These are phyloP conservation scores for Monilinia fructigena DNA, from an alignment of 2,329 filamentous ascomycete genomes.

Conservation along the genomic window DNA sequence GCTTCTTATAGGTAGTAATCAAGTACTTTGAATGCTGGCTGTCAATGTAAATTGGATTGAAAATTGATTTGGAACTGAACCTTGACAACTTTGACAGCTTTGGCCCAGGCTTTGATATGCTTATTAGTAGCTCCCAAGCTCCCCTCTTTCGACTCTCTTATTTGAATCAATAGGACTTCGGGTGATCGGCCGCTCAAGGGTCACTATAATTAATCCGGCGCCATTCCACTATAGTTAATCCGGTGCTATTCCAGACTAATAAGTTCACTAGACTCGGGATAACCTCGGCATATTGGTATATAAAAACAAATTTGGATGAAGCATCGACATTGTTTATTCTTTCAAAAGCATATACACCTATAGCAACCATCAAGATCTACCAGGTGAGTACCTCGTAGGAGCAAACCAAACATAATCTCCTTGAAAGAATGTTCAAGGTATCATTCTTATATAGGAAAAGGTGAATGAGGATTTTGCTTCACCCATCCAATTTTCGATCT, in stretches of 20 bases:
- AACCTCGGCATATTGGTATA: not conserved
- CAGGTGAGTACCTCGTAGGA: slow-evolving; percentile 9
- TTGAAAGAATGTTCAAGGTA: slow-evolving; percentile 5
- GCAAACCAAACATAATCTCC: no score
- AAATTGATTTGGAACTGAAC: not conserved
- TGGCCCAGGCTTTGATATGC: not conserved
- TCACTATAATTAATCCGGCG: not conserved
- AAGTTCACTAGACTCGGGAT: not conserved
- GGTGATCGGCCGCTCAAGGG: not conserved
- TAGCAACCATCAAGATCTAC: not conserved
- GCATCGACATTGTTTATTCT: not conserved
- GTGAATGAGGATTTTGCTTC: no score
- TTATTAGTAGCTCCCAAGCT: not conserved
- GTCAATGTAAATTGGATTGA: not conserved
- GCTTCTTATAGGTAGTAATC: not conserved
- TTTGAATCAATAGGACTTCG: not conserved
- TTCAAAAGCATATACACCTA: no score
- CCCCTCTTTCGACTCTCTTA: not conserved
- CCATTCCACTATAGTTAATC: not conserved
- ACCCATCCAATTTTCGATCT: not conserved
- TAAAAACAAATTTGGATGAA: not conserved
- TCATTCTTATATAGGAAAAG: not conserved
- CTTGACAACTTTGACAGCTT: not conserved
- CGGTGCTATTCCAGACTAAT: not conserved
- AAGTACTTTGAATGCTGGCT: not conserved